Evolutionary conservation across 148 eudicot species (phyloP).

Genomic region (Nepenthes gracilis): DNA sequence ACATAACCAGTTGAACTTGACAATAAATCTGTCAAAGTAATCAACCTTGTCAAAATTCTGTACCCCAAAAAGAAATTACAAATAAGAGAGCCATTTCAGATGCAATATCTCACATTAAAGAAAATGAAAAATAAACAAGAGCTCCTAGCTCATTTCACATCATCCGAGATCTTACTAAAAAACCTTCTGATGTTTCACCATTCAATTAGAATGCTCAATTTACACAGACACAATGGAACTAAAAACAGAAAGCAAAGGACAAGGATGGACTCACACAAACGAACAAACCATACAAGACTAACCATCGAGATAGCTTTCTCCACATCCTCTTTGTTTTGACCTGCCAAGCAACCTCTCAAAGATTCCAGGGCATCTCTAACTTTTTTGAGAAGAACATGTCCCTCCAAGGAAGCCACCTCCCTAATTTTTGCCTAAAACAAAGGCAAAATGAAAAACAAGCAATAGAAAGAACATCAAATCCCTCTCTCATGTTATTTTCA

Average conservation of each 20-base stretch:
- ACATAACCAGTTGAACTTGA: too few species aligned
- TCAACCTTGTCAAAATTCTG: too few species aligned
- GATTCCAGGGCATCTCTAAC: constrained; percentile 83
- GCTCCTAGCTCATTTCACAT: too few species aligned
- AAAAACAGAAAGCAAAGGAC: background rate
- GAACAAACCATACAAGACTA: constrained; percentile 4
- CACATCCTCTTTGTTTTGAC: constrained; percentile 83
- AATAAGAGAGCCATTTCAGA: too few species aligned
- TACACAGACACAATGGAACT: background rate
- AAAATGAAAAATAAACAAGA: too few species aligned
- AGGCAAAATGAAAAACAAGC: background rate
- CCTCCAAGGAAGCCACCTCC: constrained; percentile 84
- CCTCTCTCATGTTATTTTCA: too few species aligned
- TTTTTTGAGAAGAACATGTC: constrained; percentile 94
- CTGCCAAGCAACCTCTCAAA: constrained; percentile 76
- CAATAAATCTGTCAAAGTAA: too few species aligned
- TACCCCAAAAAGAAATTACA: too few species aligned
- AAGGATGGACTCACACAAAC: background rate
- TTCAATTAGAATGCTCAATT: too few species aligned
- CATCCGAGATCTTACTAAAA: too few species aligned
- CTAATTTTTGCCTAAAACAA: constrained; percentile 59
- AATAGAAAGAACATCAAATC: background rate
- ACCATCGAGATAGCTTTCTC: constrained; percentile 95
- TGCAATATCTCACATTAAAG: too few species aligned
- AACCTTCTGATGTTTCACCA: too few species aligned